Evolutionary conservation across 768 basidiomycete species (phyloP).

Genomic region (Macrolepiota fuliginosa): DNA sequence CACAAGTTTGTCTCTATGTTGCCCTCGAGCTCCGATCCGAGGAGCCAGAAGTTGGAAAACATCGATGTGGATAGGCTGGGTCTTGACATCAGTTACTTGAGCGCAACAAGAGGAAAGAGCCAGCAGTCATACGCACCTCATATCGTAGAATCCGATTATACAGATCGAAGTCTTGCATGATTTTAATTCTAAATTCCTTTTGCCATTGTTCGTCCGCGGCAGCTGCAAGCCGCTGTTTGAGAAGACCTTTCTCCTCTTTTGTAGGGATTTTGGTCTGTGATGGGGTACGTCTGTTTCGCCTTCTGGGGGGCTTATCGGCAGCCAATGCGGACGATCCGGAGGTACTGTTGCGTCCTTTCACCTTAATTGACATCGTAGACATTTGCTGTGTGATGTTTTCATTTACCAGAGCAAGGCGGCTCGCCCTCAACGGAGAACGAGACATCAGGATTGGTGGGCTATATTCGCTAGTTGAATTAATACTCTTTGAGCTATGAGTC

Average conservation of each 20-base stretch:
- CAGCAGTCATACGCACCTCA: slow-evolving; percentile 41
- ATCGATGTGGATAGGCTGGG: slow-evolving; percentile 58
- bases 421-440: background rate
- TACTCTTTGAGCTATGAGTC: slow-evolving; percentile 13
- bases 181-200: slow-evolving; percentile 34
- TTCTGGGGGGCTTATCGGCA: background rate
- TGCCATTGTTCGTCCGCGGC: slow-evolving; percentile 31
- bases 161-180: slow-evolving; percentile 44
- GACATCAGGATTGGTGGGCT: background rate
- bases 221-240: no score
- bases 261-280: background rate
- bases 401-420: background rate
- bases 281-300: background rate
- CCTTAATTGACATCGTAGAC: background rate
- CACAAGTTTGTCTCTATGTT: slow-evolving; percentile 38
- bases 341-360: background rate
- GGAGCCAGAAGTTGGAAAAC: slow-evolving; percentile 44
- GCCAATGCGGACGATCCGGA: background rate
- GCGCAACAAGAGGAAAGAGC: background rate
- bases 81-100: background rate
- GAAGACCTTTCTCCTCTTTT: background rate
- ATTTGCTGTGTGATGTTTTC: background rate
- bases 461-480: background rate
- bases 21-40: slow-evolving; percentile 22
- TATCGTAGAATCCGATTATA: slow-evolving; percentile 61